Base-by-base conservation (phyloP, 176 grass and related monocot species). In the Chloris gayana region DNA sequence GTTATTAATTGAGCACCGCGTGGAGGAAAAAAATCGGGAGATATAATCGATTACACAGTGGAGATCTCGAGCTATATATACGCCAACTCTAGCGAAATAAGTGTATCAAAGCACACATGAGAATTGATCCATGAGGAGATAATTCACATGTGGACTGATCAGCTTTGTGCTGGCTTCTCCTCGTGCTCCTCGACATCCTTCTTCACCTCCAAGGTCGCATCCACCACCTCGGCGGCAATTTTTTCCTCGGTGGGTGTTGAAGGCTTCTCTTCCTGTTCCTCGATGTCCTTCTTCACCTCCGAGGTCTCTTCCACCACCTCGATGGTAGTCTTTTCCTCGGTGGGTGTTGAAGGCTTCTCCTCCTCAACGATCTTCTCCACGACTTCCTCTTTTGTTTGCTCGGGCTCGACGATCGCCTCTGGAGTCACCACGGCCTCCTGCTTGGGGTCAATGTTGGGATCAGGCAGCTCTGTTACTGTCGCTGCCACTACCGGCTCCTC, bases 241-340 rank as follows among this genome's bases (percentile, higher is more conserved):
- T 74, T 66, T 24, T 61, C 64, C 69, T 58, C 37, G 0, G 15
- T 15, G 30, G 7, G 45, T 58, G 84, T 22, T 39, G 67, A 21
- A 22, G 84, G 77, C 29, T 86, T 63, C 71, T 87, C 85, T 70
- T 86, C 84, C 71, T 62, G n/a, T n/a, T n/a, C n/a, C n/a, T n/a
- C 70, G 14, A 59, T 4, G n/a, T 54, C 67, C 86, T 88, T 83
- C 27, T 66, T 59, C 24, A 66, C 21, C 41, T 44, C 41, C 0
- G 9, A 44, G 41, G 41, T 44, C 41, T 44, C 41, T 21, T 19
- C 50, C 21, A 1, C 51, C 7, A 9, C 54, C 19, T 18, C 39
- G 7, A 3, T 15, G 11, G 70, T 4, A 5, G 5, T 59, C 70
- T 74, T 66, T 24, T 61, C 64, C 69, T 58, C 49, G 0, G 10